A percentile compares a stretch with the other conserved stretches of the same genome.
phyloP scores from a whole-genome alignment of 2,329 filamentous ascomycete species.

The Aspergillus fumigatiaffinis region DNA sequence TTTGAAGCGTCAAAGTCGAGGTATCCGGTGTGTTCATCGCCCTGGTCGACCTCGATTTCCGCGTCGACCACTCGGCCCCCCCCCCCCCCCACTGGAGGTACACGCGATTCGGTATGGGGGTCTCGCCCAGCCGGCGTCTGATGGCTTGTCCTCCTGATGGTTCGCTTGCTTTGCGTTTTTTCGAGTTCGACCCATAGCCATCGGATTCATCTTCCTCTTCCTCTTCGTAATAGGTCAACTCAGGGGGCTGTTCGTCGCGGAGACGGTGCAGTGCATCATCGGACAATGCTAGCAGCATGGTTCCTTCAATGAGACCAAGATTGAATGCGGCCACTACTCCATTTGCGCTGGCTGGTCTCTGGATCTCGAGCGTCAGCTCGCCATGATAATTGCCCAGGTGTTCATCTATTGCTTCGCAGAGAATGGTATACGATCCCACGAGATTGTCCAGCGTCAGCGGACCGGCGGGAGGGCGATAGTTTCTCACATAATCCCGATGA shows the following conservation, averaged over 20 bases:
- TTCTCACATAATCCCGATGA: not conserved
- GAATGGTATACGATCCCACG: not conserved
- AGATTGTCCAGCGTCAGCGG: not conserved
- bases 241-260: not conserved
- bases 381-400: not conserved
- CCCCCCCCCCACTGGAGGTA: not conserved
- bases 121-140: not conserved
- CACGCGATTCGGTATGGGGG: not conserved
- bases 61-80: not conserved
- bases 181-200: not conserved
- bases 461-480: not conserved
- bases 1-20: not conserved
- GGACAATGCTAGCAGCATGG: not conserved
- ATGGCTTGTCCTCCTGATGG: not conserved
- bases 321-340: not conserved
- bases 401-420: not conserved
- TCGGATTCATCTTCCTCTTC: not conserved
- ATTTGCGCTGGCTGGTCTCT: not conserved
- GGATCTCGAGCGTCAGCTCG: not conserved
- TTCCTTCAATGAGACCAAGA: not conserved
- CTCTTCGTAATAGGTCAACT: not conserved
- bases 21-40: not conserved
- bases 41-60: not conserved
- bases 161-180: not conserved
- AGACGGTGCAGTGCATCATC: not conserved